Percentiles rank a stretch among this genome's conserved stretches.
Conservation (phyloP, 371 early-diverging fungal genomes). For the Synchytrium microbalum region DNA sequence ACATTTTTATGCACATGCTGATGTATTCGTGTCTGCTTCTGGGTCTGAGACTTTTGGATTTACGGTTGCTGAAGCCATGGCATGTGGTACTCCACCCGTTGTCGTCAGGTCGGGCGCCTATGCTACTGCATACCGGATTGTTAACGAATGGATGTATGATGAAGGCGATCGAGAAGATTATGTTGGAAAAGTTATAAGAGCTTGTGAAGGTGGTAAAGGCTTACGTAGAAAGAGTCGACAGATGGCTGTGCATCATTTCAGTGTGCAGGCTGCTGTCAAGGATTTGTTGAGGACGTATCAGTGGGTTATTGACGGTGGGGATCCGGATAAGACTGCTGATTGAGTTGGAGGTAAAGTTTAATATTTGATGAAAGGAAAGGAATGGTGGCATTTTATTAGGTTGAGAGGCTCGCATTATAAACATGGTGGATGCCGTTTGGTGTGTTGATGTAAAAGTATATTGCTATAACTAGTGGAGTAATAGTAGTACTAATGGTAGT, state of each 20-base stretch:
- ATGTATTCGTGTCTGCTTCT: constrained; percentile 37
- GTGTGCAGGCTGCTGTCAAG: constrained; percentile 23
- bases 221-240: constrained; percentile 19
- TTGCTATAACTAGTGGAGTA: too few species aligned
- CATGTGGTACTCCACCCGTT: constrained; percentile 39
- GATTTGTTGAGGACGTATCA: constrained; percentile 28
- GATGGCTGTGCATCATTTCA: constrained; percentile 27
- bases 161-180: constrained; percentile 28
- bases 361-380: too few species aligned
- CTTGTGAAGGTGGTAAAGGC: constrained; percentile 13
- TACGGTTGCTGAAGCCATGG: constrained; percentile 45
- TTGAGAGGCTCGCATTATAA: too few species aligned
- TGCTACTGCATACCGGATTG: constrained; percentile 26
- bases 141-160: constrained; percentile 39
- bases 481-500: too few species aligned
- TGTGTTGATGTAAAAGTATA: too few species aligned
- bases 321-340: too few species aligned
- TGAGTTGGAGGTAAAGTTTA: too few species aligned
- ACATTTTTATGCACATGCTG: constrained; percentile 27
- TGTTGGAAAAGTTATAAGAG: constrained; percentile 16
- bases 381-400: too few species aligned
- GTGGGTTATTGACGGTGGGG: constrained; percentile 3
- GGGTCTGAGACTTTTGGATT: constrained; percentile 44
- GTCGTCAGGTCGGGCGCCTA: constrained; percentile 37
- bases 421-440: too few species aligned